A percentile compares a stretch with the other conserved stretches of the same genome.
These are phyloP conservation scores for Teratosphaeria viscida DNA, from an alignment of 2,329 filamentous ascomycete genomes.

Conservation along the genomic window DNA sequence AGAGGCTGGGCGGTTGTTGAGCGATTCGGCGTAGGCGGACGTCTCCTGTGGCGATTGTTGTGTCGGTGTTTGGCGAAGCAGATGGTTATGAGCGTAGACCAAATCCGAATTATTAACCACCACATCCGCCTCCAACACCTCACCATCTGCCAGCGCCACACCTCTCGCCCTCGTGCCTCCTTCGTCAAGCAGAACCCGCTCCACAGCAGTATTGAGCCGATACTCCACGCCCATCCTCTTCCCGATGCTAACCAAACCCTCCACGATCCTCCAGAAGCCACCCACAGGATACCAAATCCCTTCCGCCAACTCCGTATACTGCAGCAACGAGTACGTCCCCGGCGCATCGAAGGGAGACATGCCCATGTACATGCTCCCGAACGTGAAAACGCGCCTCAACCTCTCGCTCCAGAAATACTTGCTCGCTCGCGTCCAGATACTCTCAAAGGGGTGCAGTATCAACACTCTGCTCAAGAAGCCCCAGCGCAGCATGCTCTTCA, in stretches of 20 bases:
- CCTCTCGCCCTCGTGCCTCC: conserved; percentile 47
- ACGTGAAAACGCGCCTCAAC: conserved; percentile 61
- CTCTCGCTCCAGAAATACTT: conserved; percentile 62
- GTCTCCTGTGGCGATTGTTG: conserved; percentile 10
- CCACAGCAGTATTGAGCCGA: conserved; percentile 48
- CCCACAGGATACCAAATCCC: conserved; percentile 67
- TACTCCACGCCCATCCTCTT: conserved; percentile 53
- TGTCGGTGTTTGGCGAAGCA: conserved; percentile 40
- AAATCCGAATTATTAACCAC: conserved; percentile 65
- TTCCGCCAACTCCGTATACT: conserved; percentile 66
- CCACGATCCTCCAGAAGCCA: conserved; percentile 55
- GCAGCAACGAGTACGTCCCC: conserved; percentile 61
- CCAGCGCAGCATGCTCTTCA: conserved; percentile 47
- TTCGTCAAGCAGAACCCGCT: conserved; percentile 42
- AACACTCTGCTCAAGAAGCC: conserved; percentile 50
- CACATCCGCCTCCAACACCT: conserved; percentile 51
- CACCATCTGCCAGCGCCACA: conserved; percentile 48
- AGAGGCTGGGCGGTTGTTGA: conserved; percentile 45
- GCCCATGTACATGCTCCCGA: conserved; percentile 74
- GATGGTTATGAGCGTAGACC: conserved; percentile 62
- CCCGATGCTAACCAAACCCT: conserved; percentile 54
- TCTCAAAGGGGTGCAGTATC: conserved; percentile 58
- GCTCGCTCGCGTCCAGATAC: conserved; percentile 54
- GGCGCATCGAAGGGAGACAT: conserved; percentile 70
- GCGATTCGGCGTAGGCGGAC: conserved; percentile 28